phyloP scores from a whole-genome alignment of 345 rosid species.

The Salix brachista region DNA sequence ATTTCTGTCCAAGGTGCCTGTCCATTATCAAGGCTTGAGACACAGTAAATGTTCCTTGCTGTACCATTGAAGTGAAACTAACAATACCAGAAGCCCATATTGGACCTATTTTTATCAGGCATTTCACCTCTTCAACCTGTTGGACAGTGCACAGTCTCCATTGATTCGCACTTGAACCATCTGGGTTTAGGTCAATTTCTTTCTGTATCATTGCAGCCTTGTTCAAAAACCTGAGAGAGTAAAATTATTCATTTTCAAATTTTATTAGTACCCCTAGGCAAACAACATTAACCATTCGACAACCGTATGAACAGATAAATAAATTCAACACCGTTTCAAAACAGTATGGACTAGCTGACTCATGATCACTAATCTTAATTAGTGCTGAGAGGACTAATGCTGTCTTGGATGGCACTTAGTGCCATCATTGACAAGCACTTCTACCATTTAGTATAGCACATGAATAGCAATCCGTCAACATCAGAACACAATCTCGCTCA shows the following conservation, averaged over 20 bases:
- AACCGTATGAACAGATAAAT: too few relatives aligned
- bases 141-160: constrained; percentile 22
- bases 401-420: too few relatives aligned
- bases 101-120: constrained; percentile 12
- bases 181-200: constrained; percentile 36
- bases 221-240: constrained; percentile 47
- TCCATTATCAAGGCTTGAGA: constrained; percentile 25
- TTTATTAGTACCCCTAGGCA: background rate
- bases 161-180: constrained; percentile 34
- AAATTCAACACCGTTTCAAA: too few relatives aligned
- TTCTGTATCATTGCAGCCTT: constrained; percentile 53
- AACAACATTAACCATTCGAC: too few relatives aligned
- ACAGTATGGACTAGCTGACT: too few relatives aligned
- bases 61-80: constrained; percentile 13
- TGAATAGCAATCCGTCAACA: too few relatives aligned
- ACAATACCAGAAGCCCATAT: constrained; percentile 20
- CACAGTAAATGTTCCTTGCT: constrained; percentile 23
- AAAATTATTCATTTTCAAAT: background rate
- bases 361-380: too few relatives aligned
- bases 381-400: too few relatives aligned
- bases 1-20: constrained; percentile 18
- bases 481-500: too few relatives aligned
- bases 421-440: too few relatives aligned
- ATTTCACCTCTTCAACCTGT: constrained; percentile 26
- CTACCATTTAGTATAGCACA: too few relatives aligned